A percentile compares a stretch with the other conserved stretches of the same genome.
Conservation (phyloP, 202 grass and related monocot genomes). For the Elaeis oleifera region DNA sequence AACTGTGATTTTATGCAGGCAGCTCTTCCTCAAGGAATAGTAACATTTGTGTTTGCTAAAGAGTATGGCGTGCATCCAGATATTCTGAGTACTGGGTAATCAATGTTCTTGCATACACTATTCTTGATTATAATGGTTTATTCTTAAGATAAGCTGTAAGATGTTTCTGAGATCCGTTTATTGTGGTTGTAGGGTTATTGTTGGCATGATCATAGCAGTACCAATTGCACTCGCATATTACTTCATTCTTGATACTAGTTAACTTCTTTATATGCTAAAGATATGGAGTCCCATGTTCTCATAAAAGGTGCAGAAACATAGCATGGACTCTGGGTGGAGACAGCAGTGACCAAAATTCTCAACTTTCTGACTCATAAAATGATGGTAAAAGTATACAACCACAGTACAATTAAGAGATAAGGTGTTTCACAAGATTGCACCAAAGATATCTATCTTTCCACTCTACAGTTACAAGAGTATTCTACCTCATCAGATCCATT, state of each 20-base stretch:
- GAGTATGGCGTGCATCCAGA: constrained; percentile 79
- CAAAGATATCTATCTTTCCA: too few species aligned
- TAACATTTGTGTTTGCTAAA: constrained; percentile 86
- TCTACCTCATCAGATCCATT: too few species aligned
- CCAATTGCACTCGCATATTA: constrained; percentile 73
- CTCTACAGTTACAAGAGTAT: too few species aligned
- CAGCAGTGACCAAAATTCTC: too few species aligned
- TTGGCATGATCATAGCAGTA: constrained; percentile 78
- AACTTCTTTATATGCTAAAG: constrained; percentile 15
- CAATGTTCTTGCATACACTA: constrained; percentile 10
- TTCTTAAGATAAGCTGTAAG: not conserved
- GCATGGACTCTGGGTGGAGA: too few species aligned
- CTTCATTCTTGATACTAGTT: constrained; percentile 42
- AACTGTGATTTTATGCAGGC: constrained; percentile 37
- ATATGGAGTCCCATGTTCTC: not conserved
- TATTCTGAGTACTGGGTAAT: constrained; percentile 75
- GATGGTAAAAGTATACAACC: too few species aligned
- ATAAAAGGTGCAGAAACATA: too few species aligned
- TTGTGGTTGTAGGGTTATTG: constrained; percentile 48
- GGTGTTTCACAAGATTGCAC: too few species aligned
- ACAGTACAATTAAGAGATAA: too few species aligned
- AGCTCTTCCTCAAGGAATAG: constrained; percentile 89
- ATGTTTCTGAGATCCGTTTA: not conserved
- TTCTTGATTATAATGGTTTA: constrained; percentile 5
- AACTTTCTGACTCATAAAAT: too few species aligned